phyloP scores from a whole-genome alignment of 495 filamentous ascomycete genomes.

The Talaromyces liani region DNA sequence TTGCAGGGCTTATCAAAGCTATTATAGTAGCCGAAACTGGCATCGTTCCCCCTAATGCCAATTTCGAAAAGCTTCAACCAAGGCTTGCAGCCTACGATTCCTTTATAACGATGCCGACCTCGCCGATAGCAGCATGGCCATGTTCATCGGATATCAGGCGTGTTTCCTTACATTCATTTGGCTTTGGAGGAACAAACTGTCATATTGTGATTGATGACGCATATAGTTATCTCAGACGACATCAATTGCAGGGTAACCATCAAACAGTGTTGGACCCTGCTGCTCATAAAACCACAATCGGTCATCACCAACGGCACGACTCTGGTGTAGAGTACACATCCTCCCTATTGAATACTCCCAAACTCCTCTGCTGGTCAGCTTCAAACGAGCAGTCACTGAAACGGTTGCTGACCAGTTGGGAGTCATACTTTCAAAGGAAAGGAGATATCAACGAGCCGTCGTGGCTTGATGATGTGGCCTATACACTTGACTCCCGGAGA shows the following conservation, averaged over 20 bases:
- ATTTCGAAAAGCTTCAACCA: slow-evolving; percentile 16
- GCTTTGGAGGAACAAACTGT: slow-evolving; percentile 24
- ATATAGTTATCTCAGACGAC: slow-evolving; percentile 12
- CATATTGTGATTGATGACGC: slow-evolving; percentile 29
- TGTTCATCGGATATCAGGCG: slow-evolving; percentile 12
- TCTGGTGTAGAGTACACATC: neutral
- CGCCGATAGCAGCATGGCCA: neutral
- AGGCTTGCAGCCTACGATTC: slow-evolving; percentile 15
- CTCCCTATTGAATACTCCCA: neutral
- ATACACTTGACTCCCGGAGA: slow-evolving; percentile 20
- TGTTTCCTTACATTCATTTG: slow-evolving; percentile 28
- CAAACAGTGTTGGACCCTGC: neutral
- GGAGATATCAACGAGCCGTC: neutral
- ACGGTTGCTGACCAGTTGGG: neutral
- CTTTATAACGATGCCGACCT: slow-evolving; percentile 8
- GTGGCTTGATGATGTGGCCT: slow-evolving; percentile 13
- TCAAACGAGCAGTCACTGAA: neutral
- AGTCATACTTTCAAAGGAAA: neutral
- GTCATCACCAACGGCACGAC: neutral
- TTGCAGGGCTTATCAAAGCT: slow-evolving; percentile 47
- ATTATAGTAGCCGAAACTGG: slow-evolving; percentile 43
- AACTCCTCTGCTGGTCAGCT: neutral
- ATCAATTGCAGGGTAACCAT: slow-evolving; percentile 14
- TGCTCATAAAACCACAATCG: neutral
- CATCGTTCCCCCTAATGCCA: slow-evolving; percentile 13